A percentile compares a stretch with the other conserved stretches of the same genome.
These are phyloP conservation scores for Beauveria australis DNA, from an alignment of 2,329 filamentous ascomycete species.

Conservation along the genomic window DNA sequence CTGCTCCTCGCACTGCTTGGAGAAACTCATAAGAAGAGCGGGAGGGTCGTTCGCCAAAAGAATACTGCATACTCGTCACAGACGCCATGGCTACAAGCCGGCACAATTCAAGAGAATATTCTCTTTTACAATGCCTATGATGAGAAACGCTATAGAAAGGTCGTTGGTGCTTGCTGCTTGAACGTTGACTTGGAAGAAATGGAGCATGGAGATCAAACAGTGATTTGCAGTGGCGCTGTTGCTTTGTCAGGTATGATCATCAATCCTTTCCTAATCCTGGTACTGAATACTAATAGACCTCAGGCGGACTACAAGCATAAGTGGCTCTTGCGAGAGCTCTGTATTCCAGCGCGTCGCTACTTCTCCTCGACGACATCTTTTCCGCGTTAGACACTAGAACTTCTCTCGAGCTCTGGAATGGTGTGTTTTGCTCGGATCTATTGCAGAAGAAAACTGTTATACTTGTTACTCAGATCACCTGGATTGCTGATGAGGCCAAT, in stretches of 20 bases:
- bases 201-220: slow-evolving; percentile 40
- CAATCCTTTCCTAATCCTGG: not conserved
- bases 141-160: slow-evolving; percentile 40
- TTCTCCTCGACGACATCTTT: slow-evolving; percentile 52
- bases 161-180: slow-evolving; percentile 49
- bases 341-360: slow-evolving; percentile 45
- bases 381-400: slow-evolving; percentile 54
- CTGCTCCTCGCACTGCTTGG: slow-evolving; percentile 46
- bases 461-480: slow-evolving; percentile 47
- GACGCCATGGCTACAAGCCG: slow-evolving; percentile 49
- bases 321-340: slow-evolving; percentile 48
- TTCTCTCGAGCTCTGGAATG: slow-evolving; percentile 44
- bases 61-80: slow-evolving; percentile 51
- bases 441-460: slow-evolving; percentile 47
- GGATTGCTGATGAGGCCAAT: slow-evolving; percentile 43
- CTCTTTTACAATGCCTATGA: slow-evolving; percentile 45
- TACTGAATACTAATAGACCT: not conserved
- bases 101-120: slow-evolving; percentile 46
- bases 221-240: slow-evolving; percentile 45
- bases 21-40: slow-evolving; percentile 42
- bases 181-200: slow-evolving; percentile 42
- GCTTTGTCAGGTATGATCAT: slow-evolving; percentile 36
- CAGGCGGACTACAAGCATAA: slow-evolving; percentile 42
- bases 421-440: slow-evolving; percentile 48
- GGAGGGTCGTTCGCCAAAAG: slow-evolving; percentile 37